Evolutionary conservation across 768 basidiomycete genomes (phyloP).

Genomic region (Suillus hirtellus): DNA sequence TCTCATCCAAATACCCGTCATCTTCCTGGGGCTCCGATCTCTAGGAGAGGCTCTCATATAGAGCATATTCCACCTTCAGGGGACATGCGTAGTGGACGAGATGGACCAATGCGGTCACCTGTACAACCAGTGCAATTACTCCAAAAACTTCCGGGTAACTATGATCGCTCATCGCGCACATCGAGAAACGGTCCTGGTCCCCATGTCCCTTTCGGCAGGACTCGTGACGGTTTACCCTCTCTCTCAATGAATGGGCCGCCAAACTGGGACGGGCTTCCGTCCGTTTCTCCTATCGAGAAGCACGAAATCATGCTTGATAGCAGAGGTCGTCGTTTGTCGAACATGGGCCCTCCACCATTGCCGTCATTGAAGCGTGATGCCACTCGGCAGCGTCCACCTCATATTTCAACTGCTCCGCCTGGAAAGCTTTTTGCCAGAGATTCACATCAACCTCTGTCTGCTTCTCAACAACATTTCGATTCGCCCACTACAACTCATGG

Average conservation of each 20-base stretch:
- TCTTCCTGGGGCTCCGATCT: constrained; percentile 26
- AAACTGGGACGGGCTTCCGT: constrained; percentile 16
- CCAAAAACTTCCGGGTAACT: constrained; percentile 48
- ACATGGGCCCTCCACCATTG: constrained; percentile 56
- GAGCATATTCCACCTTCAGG: constrained; percentile 38
- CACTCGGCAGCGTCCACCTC: constrained; percentile 59
- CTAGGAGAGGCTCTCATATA: constrained; percentile 46
- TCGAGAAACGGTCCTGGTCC: constrained; percentile 5
- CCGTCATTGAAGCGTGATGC: constrained; percentile 42
- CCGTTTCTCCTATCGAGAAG: constrained; percentile 34
- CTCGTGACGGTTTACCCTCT: constrained; percentile 35
- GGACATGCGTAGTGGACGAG: constrained; percentile 48
- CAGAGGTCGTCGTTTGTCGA: constrained; percentile 40
- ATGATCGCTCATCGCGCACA: not conserved
- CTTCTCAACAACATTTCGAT: constrained; percentile 20
- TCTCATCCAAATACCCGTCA: constrained; percentile 45
- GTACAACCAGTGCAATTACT: constrained; percentile 52
- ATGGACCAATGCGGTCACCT: constrained; percentile 43
- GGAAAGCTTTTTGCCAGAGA: constrained; percentile 47
- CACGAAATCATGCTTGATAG: constrained; percentile 22
- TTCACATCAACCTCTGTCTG: constrained; percentile 36
- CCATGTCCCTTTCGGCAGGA: constrained; percentile 4
- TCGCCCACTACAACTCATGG: constrained; percentile 21
- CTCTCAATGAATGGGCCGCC: constrained; percentile 31
- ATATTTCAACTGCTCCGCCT: constrained; percentile 40